Evolutionary conservation across 768 basidiomycete genomes (phyloP).

Genomic region (Phlebiopsis flavidoalba): DNA sequence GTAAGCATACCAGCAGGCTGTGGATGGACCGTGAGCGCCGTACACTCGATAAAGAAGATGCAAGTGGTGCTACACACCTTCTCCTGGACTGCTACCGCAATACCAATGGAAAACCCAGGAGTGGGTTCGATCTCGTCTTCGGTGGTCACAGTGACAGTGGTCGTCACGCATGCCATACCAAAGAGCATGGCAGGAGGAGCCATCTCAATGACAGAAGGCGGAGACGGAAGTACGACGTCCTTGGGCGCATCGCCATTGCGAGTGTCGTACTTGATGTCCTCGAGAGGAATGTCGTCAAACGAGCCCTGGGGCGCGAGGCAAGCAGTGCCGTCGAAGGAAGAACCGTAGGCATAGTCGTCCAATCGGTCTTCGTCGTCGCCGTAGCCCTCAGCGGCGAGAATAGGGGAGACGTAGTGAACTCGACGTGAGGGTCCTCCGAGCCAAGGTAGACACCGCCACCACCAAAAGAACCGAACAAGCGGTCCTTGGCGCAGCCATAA

Average conservation of each 20-base stretch:
- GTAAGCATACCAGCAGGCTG: not conserved
- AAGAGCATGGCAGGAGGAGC: not conserved
- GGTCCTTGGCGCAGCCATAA: not conserved
- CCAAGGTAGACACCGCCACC: slow-evolving; percentile 5
- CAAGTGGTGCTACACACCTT: too few species aligned
- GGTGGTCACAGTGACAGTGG: not conserved
- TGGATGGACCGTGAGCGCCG: not conserved
- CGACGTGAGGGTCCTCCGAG: slow-evolving; percentile 1
- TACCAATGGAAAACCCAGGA: not conserved
- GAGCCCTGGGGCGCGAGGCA: not conserved
- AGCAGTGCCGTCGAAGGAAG: not conserved
- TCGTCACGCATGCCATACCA: not conserved
- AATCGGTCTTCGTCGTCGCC: not conserved
- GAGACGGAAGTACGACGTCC: not conserved
- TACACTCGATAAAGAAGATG: not conserved
- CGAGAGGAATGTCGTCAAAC: not conserved
- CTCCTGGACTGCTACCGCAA: not conserved
- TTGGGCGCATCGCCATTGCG: too few species aligned
- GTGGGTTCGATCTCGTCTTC: not conserved
- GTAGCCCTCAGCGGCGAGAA: not conserved
- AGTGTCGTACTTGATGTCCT: not conserved
- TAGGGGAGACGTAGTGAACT: slow-evolving; percentile 1
- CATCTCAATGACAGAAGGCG: too few species aligned
- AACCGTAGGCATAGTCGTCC: too few species aligned
- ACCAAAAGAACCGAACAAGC: slow-evolving; percentile 5